Percentiles rank a stretch among this genome's conserved stretches.
phyloP scores from a whole-genome alignment of 1,284 basidiomycete species.

The Kwoniella shivajii region DNA sequence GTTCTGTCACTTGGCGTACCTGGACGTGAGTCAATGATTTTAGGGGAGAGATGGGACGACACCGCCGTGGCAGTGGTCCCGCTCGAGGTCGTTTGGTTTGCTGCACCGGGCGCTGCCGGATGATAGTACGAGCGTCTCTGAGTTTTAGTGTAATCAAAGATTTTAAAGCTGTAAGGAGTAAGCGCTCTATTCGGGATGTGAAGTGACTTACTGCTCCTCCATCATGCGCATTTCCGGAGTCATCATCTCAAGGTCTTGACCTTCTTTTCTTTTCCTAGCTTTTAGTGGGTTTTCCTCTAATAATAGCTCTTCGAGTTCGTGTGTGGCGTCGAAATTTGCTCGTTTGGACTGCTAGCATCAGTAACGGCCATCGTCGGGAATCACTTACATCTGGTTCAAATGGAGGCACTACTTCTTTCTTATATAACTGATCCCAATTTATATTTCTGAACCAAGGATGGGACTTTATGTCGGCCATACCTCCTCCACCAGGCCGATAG shows the following conservation, averaged over 20 bases:
- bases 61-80: constrained; percentile 20
- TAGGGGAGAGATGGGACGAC: constrained; percentile 9
- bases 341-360: constrained; percentile 75
- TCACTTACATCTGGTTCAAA: constrained; percentile 77
- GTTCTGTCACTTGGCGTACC: constrained; percentile 40
- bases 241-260: constrained; percentile 79
- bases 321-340: constrained; percentile 98
- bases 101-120: constrained; percentile 18
- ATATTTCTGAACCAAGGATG: constrained; percentile 86
- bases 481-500: constrained; percentile 75
- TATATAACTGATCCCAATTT: constrained; percentile 82
- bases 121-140: constrained; percentile 52
- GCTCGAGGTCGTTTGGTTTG: constrained; percentile 30
- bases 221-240: constrained; percentile 92
- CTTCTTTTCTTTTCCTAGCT: constrained; percentile 86
- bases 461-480: constrained; percentile 71
- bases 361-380: neutral
- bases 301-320: constrained; percentile 92
- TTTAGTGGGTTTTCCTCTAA: constrained; percentile 97
- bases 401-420: constrained; percentile 77
- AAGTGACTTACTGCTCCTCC: constrained; percentile 94
- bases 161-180: constrained; percentile 44
- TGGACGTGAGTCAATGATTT: constrained; percentile 17
- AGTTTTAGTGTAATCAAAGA: constrained; percentile 52
- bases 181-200: too few relatives aligned